Base-by-base conservation (phyloP, 2,329 filamentous ascomycete species). In the Fusarium devonianum region DNA sequence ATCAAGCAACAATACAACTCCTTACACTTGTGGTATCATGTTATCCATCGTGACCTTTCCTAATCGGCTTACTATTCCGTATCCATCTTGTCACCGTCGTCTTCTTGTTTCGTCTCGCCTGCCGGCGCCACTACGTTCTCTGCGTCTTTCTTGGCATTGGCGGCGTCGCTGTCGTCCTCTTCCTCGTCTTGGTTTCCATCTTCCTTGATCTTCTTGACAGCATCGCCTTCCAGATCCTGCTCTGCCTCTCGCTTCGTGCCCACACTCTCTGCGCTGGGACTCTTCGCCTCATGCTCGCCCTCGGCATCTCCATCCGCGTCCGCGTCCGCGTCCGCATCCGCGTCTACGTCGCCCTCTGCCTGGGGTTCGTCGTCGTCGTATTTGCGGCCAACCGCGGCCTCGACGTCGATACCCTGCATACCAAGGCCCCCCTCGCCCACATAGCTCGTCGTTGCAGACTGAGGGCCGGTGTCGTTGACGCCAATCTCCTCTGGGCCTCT, bases 401-500 rank as follows among this genome's bases (percentile, higher is more conserved):
- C 82, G 16, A 86, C 71, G 61, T 86, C 80, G 51, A 86, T 83
- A 10, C 75, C 79, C 41, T 78, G 76, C 70, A 81, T 78, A 36
- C 76, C 74, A n/a, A 80, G 62, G 26, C 73, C 69, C 23, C 65
- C 67, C 33, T 75, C 71, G 45, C 76, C 69, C 16, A 73, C 66
- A 48, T 70, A 69, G 39, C 67, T 72, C 29, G 69, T 75, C 12
- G 69, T 74, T 43, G 72, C 75, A 41, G 58, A 73, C 71, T 90
- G 92, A 8, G 89, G 86, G 0, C 94, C 94, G 58, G 90, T 88
- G 68, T 99, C 94, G 62, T 90, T 86, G 50, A 92, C 85, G 4
- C 92, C 93, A 39, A 97, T 88, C 61, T 90, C 81, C 21, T 90
- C 85, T 0, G 94, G 94, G 0, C 93, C 93, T 29, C 91, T 82